These are phyloP conservation scores for Candida maesae DNA, from an alignment of 805 yeast species.

Conservation along the genomic window DNA sequence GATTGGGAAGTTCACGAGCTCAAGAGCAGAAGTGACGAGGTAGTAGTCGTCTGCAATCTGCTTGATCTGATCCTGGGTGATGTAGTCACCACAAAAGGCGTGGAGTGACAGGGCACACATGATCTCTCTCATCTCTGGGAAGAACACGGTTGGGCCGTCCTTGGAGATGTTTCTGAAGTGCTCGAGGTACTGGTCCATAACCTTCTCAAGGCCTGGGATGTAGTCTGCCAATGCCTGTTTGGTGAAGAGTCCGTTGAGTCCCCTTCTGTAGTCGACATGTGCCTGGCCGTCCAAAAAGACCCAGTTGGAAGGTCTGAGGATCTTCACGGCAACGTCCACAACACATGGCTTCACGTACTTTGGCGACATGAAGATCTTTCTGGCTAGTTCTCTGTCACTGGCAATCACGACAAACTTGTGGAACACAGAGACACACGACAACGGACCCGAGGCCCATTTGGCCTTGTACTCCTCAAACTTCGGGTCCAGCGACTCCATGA, in stretches of 20 bases:
- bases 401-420: constrained; percentile 97
- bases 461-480: constrained; percentile 89
- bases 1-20: constrained; percentile 95
- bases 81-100: constrained; percentile 94
- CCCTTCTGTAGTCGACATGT: constrained; percentile 88
- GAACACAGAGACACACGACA: constrained; percentile 95
- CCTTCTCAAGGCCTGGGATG: constrained; percentile 77
- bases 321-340: constrained; percentile 94
- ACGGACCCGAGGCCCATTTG: constrained; percentile 93
- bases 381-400: constrained; percentile 78
- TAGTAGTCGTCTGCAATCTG: constrained; percentile 89
- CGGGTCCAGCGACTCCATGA: constrained; percentile 90
- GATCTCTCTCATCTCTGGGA: constrained; percentile 93
- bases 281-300: constrained; percentile 95
- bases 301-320: constrained; percentile 95
- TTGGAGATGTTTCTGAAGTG: constrained; percentile 54
- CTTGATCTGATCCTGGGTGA: constrained; percentile 86
- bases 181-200: constrained; percentile 79
- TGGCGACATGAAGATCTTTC: constrained; percentile 83
- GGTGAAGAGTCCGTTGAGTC: constrained; percentile 86
- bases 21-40: constrained; percentile 91
- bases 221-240: constrained; percentile 78
- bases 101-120: constrained; percentile 91
- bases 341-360: constrained; percentile 94
- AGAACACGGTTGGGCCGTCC: constrained; percentile 69